Evolutionary conservation across 2,329 filamentous ascomycete genomes (phyloP), one percentile per base, ranked within the genome.

Genomic region (Microsporum audouinii): DNA sequence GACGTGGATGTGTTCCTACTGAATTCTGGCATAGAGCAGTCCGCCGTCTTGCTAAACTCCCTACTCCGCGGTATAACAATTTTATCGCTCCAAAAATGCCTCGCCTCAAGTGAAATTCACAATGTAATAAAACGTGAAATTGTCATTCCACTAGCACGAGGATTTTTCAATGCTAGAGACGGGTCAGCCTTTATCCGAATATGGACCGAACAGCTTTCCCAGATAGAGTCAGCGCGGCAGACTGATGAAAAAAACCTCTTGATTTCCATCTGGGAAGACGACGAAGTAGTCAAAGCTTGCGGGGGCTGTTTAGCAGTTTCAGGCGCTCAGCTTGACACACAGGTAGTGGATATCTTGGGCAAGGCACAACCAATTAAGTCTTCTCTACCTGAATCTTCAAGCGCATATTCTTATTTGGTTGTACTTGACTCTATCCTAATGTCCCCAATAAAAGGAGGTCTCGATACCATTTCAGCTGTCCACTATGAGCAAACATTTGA

Each of bases 221-320:
- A 68, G 5, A 63, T 76, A 8, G 73, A 77, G 62, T 63, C 70
- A 65, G 64, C 68, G 47, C 72, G 72, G 60, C 64, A 61, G 10
- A 57, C 63, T 56, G 64, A 70, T 41, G 55, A 57, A 38, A 66
- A 60, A 31, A 55, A 71, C 31, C 61, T 64, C 49, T 47, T 61
- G 3, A 72, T 72, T 61, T 73, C 73, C 5, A 69, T 77, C 2
- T 79, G 77, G 77, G 76, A 78, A 64, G 75, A 78, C 61, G 74
- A 78, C 58, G 74, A 76, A 62, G 39, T 78, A 12, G 72, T 72
- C 38, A 68, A 71, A 31, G 66, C 65, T 39, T 77, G 73, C 65
- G 67, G 70, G 33, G 69, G 72, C 14, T 56, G 73, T 34, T 29
- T 57, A 33, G 33, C 55, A 33, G 14, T n/a, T 43, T 43, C 34